Conservation (phyloP, 192 early-diverging fungal species). For the Gaertneriomyces sp. region DNA sequence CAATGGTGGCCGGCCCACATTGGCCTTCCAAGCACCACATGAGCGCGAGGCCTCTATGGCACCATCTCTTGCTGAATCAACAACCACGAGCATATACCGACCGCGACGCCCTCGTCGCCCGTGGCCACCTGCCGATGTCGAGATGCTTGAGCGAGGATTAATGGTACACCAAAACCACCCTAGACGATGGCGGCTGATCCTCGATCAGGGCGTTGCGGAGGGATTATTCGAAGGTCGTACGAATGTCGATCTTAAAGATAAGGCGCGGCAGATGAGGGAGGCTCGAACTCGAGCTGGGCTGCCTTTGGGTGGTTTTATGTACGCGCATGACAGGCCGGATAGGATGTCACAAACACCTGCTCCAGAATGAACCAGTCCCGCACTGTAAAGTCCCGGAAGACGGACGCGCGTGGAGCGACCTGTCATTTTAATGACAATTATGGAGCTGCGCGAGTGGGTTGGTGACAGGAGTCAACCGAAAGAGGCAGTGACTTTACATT, state of each 20-base stretch:
- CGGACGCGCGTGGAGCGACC: too few relatives aligned
- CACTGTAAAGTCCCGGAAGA: too few relatives aligned
- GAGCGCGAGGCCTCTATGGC: neutral
- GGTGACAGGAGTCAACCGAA: too few relatives aligned
- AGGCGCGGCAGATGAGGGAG: slow-evolving; percentile 28
- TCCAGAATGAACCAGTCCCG: too few relatives aligned
- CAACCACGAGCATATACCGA: neutral
- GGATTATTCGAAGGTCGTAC: slow-evolving; percentile 18
- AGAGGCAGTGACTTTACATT: too few relatives aligned
- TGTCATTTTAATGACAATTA: too few relatives aligned
- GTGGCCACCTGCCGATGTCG: slow-evolving; percentile 15
- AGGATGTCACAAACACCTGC: too few relatives aligned
- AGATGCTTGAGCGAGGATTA: slow-evolving; percentile 23
- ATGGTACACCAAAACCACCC: neutral
- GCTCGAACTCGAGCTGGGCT: slow-evolving; percentile 7
- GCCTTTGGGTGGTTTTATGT: slow-evolving; percentile 16
- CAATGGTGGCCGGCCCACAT: neutral
- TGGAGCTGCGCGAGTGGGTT: too few relatives aligned
- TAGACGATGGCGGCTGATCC: slow-evolving; percentile 19
- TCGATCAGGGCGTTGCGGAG: slow-evolving; percentile 13
- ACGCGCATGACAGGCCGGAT: neutral
- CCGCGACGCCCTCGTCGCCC: slow-evolving; percentile 10
- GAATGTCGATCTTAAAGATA: slow-evolving; percentile 26
- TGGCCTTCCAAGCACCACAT: neutral
- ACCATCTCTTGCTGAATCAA: neutral